These are phyloP conservation scores for Aphelidium insulamus DNA, from an alignment of 371 early-diverging fungal species.

Conservation along the genomic window DNA sequence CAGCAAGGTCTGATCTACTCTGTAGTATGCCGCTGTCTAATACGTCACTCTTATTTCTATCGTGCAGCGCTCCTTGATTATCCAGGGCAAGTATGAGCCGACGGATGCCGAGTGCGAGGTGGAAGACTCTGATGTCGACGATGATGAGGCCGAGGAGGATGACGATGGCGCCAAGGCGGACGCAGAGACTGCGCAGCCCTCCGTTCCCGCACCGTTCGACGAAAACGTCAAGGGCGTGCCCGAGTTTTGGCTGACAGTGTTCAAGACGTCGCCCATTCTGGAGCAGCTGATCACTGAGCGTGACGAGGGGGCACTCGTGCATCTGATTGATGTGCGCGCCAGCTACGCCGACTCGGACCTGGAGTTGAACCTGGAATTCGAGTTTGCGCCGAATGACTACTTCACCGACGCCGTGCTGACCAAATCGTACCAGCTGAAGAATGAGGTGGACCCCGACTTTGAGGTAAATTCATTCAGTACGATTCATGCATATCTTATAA, in stretches of 20 bases:
- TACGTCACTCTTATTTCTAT: not conserved
- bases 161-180: constrained; percentile 2
- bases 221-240: constrained; percentile 29
- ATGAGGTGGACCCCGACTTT: constrained; percentile 38
- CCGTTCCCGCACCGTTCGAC: not conserved
- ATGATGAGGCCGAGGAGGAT: constrained; percentile 4
- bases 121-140: constrained; percentile 9
- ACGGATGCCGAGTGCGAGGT: constrained; percentile 46
- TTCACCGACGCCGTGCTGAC: constrained; percentile 63
- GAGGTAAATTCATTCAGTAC: constrained; percentile 15
- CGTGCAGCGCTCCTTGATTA: constrained; percentile 46
- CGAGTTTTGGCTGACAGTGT: constrained; percentile 80
- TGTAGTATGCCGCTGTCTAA: not conserved
- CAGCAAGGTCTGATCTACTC: constrained; percentile 23
- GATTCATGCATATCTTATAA: not conserved
- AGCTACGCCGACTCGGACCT: constrained; percentile 52
- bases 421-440: constrained; percentile 62
- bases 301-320: constrained; percentile 63
- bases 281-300: constrained; percentile 59
- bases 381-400: constrained; percentile 62
- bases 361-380: constrained; percentile 85
- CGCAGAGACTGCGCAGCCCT: constrained; percentile 4
- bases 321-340: constrained; percentile 61
- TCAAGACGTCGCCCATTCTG: constrained; percentile 62
- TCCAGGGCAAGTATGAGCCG: constrained; percentile 59